Evolutionary conservation across 208 protist species (phyloP).

Genomic region (Naegleria lovaniensis): DNA sequence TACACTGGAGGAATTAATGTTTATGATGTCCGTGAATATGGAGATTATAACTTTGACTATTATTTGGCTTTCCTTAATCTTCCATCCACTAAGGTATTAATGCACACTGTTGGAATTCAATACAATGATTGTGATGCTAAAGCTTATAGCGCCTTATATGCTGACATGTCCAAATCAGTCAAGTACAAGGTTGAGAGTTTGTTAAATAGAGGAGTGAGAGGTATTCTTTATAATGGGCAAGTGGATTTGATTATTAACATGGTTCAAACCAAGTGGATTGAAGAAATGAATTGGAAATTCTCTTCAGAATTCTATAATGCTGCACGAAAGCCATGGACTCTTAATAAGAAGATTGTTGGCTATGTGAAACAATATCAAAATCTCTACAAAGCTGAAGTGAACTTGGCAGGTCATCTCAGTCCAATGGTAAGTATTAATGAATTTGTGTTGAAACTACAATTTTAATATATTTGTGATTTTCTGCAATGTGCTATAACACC

Average conservation of each 20-base stretch:
- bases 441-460: too few relatives aligned
- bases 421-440: conserved; percentile 3
- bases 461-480: too few relatives aligned
- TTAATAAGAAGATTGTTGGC: neutral
- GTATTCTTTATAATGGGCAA: conserved; percentile 15
- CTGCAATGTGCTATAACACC: too few relatives aligned
- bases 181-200: neutral
- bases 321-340: neutral
- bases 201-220: neutral
- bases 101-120: neutral
- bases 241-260: conserved; percentile 4
- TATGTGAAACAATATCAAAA: neutral
- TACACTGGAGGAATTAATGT: neutral
- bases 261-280: neutral
- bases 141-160: neutral
- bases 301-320: neutral
- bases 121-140: conserved; percentile 6
- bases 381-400: neutral
- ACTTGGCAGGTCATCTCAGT: neutral
- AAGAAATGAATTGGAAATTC: neutral
- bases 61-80: neutral
- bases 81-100: neutral
- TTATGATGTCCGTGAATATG: conserved; percentile 9
- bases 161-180: conserved; percentile 9
- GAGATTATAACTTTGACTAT: neutral